phyloP scores from a whole-genome alignment of 176 grass and related monocot genomes.

The Eremochloa ophiuroides region DNA sequence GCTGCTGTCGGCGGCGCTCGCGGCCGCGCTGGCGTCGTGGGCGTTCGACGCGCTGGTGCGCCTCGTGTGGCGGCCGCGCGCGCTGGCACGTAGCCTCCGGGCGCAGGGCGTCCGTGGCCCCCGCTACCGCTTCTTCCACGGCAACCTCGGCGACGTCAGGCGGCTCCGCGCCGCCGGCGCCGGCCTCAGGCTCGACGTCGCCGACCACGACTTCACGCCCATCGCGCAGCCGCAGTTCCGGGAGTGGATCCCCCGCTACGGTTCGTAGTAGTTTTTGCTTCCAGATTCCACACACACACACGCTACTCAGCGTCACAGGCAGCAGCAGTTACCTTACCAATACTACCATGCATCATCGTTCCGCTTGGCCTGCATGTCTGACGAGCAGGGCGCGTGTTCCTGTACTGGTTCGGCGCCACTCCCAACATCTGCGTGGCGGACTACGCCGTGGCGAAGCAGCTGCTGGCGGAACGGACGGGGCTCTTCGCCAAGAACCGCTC shows the following conservation, averaged over 20 bases:
- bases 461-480: slow-evolving; percentile 47
- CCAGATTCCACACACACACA: no score
- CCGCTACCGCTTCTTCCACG: slow-evolving; percentile 21
- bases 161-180: slow-evolving; percentile 22
- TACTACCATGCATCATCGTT: no score
- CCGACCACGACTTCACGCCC: slow-evolving; percentile 42
- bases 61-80: slow-evolving; percentile 39
- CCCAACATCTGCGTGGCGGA: slow-evolving; percentile 49
- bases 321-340: no score
- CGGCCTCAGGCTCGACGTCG: slow-evolving; percentile 27
- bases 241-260: slow-evolving; percentile 50
- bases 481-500: slow-evolving; percentile 36
- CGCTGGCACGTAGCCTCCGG: background rate
- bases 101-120: slow-evolving; percentile 51
- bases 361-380: no score
- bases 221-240: slow-evolving; percentile 41
- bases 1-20: background rate
- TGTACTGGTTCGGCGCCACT: slow-evolving; percentile 51
- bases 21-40: background rate
- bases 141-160: slow-evolving; percentile 38
- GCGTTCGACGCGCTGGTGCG: slow-evolving; percentile 18
- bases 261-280: slow-evolving; percentile 33
- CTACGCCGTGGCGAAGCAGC: slow-evolving; percentile 37
- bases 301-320: no score
- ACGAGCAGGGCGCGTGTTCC: slow-evolving; percentile 36